These are phyloP conservation scores for Magnolia officinalis DNA, from an alignment of 164 flowering plant species.

Conservation along the genomic window DNA sequence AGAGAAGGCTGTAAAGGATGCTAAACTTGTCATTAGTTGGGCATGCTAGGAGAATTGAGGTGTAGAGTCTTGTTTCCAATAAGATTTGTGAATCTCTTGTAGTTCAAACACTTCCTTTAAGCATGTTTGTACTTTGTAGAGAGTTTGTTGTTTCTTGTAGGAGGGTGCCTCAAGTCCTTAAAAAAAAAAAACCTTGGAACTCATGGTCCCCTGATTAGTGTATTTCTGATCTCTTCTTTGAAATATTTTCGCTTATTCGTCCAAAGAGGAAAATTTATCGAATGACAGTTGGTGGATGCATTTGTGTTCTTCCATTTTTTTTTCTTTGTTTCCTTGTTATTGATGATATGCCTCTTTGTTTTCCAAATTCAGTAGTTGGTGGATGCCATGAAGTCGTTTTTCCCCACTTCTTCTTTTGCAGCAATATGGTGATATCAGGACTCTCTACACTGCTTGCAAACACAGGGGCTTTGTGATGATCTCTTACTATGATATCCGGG, in stretches of 20 bases:
- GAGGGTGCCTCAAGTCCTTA: no score
- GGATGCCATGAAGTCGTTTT: conserved; percentile 4
- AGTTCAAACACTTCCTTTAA: no score
- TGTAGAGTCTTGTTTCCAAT: no score
- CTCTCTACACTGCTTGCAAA: conserved; percentile 92
- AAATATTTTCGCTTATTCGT: not conserved
- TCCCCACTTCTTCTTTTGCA: conserved; percentile 26
- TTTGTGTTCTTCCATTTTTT: not conserved
- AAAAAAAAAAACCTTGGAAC: no score
- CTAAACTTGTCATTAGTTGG: no score
- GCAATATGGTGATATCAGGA: conserved; percentile 98
- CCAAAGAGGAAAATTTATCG: not conserved
- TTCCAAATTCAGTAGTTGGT: not conserved
- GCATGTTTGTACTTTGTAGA: no score
- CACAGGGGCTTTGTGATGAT: conserved; percentile 99
- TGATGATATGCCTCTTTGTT: not conserved
- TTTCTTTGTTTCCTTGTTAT: not conserved
- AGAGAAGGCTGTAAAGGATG: no score
- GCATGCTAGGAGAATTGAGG: no score
- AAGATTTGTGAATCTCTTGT: no score
- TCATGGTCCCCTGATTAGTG: no score
- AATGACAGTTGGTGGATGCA: not conserved
- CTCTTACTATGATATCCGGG: conserved; percentile 93
- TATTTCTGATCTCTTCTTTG: no score
- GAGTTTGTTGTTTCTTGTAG: no score